Percentiles rank a stretch among this genome's conserved stretches.
These are phyloP conservation scores for Ampelocalamus luodianensis DNA, from an alignment of 176 grass and related monocot species.

Conservation along the genomic window DNA sequence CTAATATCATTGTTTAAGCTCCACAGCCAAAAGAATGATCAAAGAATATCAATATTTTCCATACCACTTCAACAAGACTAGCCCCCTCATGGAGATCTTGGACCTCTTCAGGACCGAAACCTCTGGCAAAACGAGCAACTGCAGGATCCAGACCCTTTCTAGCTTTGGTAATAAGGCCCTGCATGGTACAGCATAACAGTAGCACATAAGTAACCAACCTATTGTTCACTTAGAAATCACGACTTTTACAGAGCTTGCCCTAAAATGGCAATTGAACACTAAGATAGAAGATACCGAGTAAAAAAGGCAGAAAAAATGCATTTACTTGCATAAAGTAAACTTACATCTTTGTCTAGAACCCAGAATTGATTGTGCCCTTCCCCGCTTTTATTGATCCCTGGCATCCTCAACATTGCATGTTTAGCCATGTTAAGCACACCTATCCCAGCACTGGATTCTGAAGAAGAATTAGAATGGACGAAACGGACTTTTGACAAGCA, in stretches of 20 bases:
- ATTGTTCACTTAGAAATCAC: slow-evolving; percentile 3
- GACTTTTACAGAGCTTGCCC: neutral
- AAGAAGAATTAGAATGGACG: slow-evolving; percentile 52
- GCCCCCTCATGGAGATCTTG: slow-evolving; percentile 84
- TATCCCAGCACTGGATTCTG: slow-evolving; percentile 95
- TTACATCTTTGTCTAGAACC: slow-evolving; percentile 97
- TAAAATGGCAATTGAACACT: neutral
- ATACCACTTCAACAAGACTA: slow-evolving; percentile 95
- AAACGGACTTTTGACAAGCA: slow-evolving; percentile 39
- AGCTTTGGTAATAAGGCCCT: slow-evolving; percentile 92
- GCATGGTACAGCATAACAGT: neutral
- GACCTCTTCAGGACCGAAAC: slow-evolving; percentile 68
- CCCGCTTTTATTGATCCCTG: slow-evolving; percentile 57
- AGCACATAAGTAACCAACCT: neutral
- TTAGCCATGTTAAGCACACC: slow-evolving; percentile 76
- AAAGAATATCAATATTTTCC: slow-evolving; percentile 8
- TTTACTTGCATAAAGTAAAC: slow-evolving; percentile 31
- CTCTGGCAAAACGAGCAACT: slow-evolving; percentile 89
- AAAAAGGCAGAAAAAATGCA: neutral
- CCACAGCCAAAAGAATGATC: neutral
- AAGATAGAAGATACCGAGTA: neutral
- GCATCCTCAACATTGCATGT: slow-evolving; percentile 74
- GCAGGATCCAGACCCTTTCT: slow-evolving; percentile 76
- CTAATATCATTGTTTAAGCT: slow-evolving; percentile 17
- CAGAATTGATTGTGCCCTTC: slow-evolving; percentile 88